These are phyloP conservation scores for Chlorella sp. DNA, from an alignment of 139 green algal genomes.

Conservation along the genomic window DNA sequence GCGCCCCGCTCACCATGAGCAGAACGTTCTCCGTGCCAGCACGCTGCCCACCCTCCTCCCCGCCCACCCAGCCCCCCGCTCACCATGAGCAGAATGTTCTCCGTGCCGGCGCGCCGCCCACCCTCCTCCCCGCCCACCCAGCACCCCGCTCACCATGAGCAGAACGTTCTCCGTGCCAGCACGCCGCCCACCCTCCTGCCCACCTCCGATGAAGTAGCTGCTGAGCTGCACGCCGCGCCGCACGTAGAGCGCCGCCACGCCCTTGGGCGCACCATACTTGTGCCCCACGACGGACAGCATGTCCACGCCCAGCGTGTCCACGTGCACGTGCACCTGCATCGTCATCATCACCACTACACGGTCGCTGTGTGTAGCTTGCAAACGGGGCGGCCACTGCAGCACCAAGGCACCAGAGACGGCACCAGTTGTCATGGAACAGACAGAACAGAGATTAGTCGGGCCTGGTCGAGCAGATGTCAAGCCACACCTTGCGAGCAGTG, in stretches of 20 bases:
- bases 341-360: neutral
- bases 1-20: neutral
- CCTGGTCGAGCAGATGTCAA: no score
- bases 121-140: slow-evolving; percentile 50
- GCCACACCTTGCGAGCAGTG: no score
- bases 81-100: slow-evolving; percentile 1
- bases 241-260: slow-evolving; percentile 73
- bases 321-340: slow-evolving; percentile 45
- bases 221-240: slow-evolving; percentile 36
- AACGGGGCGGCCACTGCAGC: no score
- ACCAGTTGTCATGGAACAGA: no score
- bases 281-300: slow-evolving; percentile 69
- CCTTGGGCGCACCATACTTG: slow-evolving; percentile 85
- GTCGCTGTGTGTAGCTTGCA: neutral
- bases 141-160: neutral
- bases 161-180: slow-evolving; percentile 25
- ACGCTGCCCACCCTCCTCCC: slow-evolving; percentile 39
- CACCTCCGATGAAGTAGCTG: slow-evolving; percentile 50
- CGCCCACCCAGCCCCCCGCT: slow-evolving; percentile 24
- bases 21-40: slow-evolving; percentile 22
- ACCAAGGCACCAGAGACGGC: no score
- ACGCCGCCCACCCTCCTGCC: slow-evolving; percentile 40
- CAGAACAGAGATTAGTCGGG: no score
- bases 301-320: slow-evolving; percentile 62
- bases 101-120: slow-evolving; percentile 35